Base-by-base conservation (phyloP, 2,329 filamentous ascomycete genomes). In the Salinomyces thailandicus region DNA sequence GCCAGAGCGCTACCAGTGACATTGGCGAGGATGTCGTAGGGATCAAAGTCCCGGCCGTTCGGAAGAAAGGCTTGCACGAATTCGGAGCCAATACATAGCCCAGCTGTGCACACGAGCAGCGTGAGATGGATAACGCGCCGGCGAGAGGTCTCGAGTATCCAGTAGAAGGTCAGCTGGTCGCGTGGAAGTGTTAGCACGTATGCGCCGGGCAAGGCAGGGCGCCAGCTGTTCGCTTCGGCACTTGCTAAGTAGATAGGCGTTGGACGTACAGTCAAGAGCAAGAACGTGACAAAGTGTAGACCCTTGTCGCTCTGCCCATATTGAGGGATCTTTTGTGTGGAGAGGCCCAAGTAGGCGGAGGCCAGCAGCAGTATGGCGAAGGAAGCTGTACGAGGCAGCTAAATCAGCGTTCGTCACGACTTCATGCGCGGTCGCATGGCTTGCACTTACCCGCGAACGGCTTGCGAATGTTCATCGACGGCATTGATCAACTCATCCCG, bases 141-240 rank as follows among this genome's bases (percentile, higher is more conserved):
- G 44, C 91, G 83, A 45, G 79, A 81, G 35, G 86, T 93, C 60
- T 98, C 91, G 51, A 95, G 65, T 57, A 95, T 83, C 86, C 91
- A 98, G 75, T 98, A 98, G 71, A 96, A 96, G 49, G 42, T 41
- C 2, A 41, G 35, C 53, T 57, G 36, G 9, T 26, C 18, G 27
- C 6, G 24, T 35, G 33, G 28, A 20, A 32, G 31, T 30, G 39
- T 30, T 30, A 30, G 27, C 14, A n/a, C 14, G 11, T 30, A 24
- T 24, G 20, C 20, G 20, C 20, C 20, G 20, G n/a, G n/a, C n/a
- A n/a, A n/a, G n/a, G n/a, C n/a, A n/a, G n/a, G n/a, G n/a, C n/a
- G n/a, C n/a, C n/a, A n/a, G n/a, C n/a, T n/a, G n/a, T n/a, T n/a
- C n/a, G n/a, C n/a, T n/a, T n/a, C n/a, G n/a, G n/a, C n/a, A n/a